Evolutionary conservation across 2,329 filamentous ascomycete genomes (phyloP).

Genomic region (Penicillium sumatraense): DNA sequence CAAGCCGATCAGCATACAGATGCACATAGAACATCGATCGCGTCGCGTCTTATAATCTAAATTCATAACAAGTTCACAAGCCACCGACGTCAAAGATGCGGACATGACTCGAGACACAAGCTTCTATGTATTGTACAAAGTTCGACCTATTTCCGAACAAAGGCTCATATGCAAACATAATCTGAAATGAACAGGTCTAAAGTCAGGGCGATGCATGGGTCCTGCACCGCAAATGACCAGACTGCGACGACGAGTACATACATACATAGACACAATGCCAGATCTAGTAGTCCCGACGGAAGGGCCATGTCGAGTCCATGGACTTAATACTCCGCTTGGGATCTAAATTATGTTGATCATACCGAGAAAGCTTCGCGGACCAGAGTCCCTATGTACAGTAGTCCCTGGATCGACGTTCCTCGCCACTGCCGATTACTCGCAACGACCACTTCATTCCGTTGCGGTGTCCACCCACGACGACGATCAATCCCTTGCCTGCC

Average conservation of each 20-base stretch:
- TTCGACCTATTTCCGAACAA: too few relatives aligned
- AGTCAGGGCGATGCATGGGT: background rate
- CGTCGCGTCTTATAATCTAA: background rate
- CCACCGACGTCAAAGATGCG: background rate
- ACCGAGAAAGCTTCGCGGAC: background rate
- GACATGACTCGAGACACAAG: background rate
- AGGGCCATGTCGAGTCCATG: slow-evolving; percentile 10
- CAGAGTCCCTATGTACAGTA: slow-evolving; percentile 4
- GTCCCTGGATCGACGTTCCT: slow-evolving; percentile 10
- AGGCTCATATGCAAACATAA: background rate
- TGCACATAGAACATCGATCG: background rate
- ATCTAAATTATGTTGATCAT: slow-evolving; percentile 12
- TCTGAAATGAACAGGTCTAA: background rate
- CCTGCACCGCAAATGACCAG: background rate
- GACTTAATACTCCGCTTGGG: slow-evolving; percentile 10
- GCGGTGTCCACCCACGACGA: slow-evolving; percentile 1
- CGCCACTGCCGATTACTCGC: background rate
- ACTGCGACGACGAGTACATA: background rate
- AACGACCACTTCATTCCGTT: slow-evolving; percentile 9
- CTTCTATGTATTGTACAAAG: too few relatives aligned
- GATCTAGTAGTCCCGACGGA: slow-evolving; percentile 7
- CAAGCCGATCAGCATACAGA: background rate
- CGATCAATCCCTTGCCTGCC: slow-evolving; percentile 24
- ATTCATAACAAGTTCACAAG: background rate
- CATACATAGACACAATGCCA: background rate